Evolutionary conservation across 116 monocot species (phyloP), one percentile per base, ranked within the genome.

Genomic region (Dioscorea cayenensis): DNA sequence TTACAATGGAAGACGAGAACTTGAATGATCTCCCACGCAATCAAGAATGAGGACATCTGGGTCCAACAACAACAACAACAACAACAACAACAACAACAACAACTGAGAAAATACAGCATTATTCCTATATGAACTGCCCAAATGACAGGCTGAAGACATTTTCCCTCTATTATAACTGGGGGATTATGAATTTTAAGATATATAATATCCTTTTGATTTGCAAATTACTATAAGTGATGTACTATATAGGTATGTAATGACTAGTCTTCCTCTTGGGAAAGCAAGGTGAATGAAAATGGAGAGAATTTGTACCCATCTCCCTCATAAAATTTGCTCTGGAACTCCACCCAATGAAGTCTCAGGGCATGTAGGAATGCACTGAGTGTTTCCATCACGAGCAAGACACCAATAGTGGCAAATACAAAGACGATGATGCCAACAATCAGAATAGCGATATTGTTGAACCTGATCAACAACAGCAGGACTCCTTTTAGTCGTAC

Each of bases 311-410:
- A 99, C 35, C 99, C 99, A 78, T 99, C 92, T 59, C 94, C 99
- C 72, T 94, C 99, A 17, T 94, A 99, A 58, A 99, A 99, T 77
- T 99, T 99, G 84, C 92, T 99, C 80, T 87, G 89, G 51, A 99
- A 99, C 73, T 99, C 99, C 69, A 99, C 99, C 99, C 99, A 99
- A 67, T 99, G 99, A 76, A 99, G 99, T 85, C 99, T 89, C 81
- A 99, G 50, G 9, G 99, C 99, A 65, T 99, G 99, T 66, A 99
- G 71, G 87, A 99, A 99, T 60, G 99, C 99, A 51, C 99, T 99
- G 14, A 99, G 68, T 2, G 99, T 94, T 78, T 99, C 99, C 99
- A 99, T 99, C 48, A 99, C 89, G 36, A 99, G 94, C 66, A 99
- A 65, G 69, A 99, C 99, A 51, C 99, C 99, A 27, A 92, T 63